Base-by-base conservation (phyloP, 1,284 basidiomycete species). In the Ustilago esculenta region DNA sequence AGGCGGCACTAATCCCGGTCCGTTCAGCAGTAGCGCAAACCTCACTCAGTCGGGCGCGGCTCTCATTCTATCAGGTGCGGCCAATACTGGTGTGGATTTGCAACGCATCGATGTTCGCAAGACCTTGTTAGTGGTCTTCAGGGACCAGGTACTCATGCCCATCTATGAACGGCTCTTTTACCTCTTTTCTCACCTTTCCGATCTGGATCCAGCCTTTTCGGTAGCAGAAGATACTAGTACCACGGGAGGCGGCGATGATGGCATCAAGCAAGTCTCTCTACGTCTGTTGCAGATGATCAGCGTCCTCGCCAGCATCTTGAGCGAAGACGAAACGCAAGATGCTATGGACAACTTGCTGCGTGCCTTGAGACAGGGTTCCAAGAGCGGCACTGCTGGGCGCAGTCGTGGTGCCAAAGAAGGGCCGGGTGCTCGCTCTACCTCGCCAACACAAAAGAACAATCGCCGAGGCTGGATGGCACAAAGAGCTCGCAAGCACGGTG, bases 71-170 rank as follows among this genome's bases (percentile, higher is more conserved):
- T 53, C 50, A n/a, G 48, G 44, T 14, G 41, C 49, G 9, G 47
- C 43, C 10, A 49, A 35, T 23, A 24, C 36, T 21, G 36, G 48
- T 7, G 8, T 15, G 15, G 59, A 44, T n/a, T 3, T 45, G 32
- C 61, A 68, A 25, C 55, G 51, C 34, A 90, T 94, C 64, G 91
- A 94, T 71, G 89, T 94, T 21, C 88, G 92, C 32, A 87, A 87
- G 15, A 85, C 93, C 21, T 89, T 91, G 0, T 85, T 94, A 11
- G 86, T 88, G 33, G 87, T 89, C 4, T 94, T 94, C 81, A 87
- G 92, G 11, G 92, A 94, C 82, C 75, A 75, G 23, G 56, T 81
- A n/a, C 49, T 81, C 2, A 35, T 80, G 48, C 75, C 76, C n/a
- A 58, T 74, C 42, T 63, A 66, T 42, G 76, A 79, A 29, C 53